Evolutionary conservation across 257 asterid species (phyloP), one percentile per base, ranked within the genome.

Genomic region (Plantago ovata): DNA sequence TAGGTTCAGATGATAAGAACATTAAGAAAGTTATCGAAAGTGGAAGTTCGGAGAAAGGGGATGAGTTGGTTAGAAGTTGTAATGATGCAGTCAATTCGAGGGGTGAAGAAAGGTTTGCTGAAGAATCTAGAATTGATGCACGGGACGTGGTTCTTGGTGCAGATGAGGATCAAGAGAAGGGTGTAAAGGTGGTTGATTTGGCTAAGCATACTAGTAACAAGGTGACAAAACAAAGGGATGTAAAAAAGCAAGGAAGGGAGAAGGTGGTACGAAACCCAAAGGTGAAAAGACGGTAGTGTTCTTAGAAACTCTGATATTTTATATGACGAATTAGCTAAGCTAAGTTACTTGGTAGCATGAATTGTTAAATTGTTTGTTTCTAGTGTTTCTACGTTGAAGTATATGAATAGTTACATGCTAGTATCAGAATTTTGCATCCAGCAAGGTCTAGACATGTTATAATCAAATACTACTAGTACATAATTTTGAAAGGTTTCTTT

Each of bases 281-380:
- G 69, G 72, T 61, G 72, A 38, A n/a, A 52, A 42, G 63, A 71
- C 38, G 84, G 94, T 81, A 79, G 64, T 53, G 55, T 67, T 69
- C 75, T 71, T 69, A 39, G 28, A 46, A 65, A 69, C 66, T 47
- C 68, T 38, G 67, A 52, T 62, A 40, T 9, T 24, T 66, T 28
- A 38, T 56, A 36, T 63, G 16, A 20, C 45, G 60, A 53, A 22
- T 19, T 33, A 46, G 60, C 32, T 61, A 21, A 16, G 24, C 22
- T 23, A 21, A 16, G 24, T 22, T 23, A 32, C 60, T 18, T 33
- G 24, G 16, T 28, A 23, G 0, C 38, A 36, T 9, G 38, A 33
- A 49, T 51, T 45, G 53, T 40, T 9, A 15, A 33, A 49, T 51
- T 45, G 53, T 40, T 49, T 46, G 51, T 57, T 38, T 53, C 16